phyloP scores from a whole-genome alignment of 352 stramenopile genomes.

The Phytophthora meadii region DNA sequence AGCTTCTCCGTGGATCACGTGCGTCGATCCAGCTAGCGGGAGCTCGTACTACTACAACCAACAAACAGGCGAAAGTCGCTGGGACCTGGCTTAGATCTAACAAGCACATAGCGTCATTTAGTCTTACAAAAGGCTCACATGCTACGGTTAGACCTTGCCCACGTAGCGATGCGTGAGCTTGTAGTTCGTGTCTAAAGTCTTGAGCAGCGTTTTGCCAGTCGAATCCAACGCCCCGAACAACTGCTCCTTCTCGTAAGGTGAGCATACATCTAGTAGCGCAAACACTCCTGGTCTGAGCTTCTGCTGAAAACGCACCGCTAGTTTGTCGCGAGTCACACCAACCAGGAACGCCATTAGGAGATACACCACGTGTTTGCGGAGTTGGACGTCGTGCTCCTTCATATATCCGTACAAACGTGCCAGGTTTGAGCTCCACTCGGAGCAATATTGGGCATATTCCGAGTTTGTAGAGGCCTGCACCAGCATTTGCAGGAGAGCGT shows the following conservation, averaged over 20 bases:
- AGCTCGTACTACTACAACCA: constrained; percentile 82
- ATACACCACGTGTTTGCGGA: constrained; percentile 90
- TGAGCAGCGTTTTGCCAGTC: constrained; percentile 86
- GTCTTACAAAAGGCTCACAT: constrained; percentile 37
- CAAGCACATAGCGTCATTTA: constrained; percentile 24
- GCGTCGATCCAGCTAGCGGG: constrained; percentile 58
- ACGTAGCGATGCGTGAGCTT: constrained; percentile 88
- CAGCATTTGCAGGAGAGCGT: constrained; percentile 74
- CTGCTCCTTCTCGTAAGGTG: constrained; percentile 85
- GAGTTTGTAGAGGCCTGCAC: constrained; percentile 35
- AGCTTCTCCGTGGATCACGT: constrained; percentile 59
- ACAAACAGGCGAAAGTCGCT: constrained; percentile 74
- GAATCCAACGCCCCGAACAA: constrained; percentile 83
- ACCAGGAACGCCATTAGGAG: constrained; percentile 75
- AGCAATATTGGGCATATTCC: constrained; percentile 32
- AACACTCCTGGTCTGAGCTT: constrained; percentile 80
- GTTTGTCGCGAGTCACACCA: constrained; percentile 62
- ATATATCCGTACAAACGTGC: constrained; percentile 88
- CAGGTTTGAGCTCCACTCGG: constrained; percentile 86
- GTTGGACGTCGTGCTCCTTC: constrained; percentile 76
- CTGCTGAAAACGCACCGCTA: constrained; percentile 66
- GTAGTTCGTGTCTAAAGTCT: constrained; percentile 85
- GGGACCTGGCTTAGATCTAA: constrained; percentile 43
- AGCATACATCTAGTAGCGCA: constrained; percentile 85
- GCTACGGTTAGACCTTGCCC: constrained; percentile 76